Conservation (phyloP, 2,329 filamentous ascomycete genomes). For the Penicillium sp. region DNA sequence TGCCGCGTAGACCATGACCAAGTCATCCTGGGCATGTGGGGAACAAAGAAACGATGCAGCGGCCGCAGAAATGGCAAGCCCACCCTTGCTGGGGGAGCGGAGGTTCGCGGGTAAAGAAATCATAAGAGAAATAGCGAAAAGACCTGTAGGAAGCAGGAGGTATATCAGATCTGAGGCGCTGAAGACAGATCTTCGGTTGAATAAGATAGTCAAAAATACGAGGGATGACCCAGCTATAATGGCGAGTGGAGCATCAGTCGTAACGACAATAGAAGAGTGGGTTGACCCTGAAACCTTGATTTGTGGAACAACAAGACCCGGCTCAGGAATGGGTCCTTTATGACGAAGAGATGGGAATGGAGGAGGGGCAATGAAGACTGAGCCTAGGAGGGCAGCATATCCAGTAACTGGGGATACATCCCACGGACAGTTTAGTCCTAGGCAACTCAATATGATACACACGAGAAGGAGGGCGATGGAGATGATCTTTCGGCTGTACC, state of each 20-base stretch:
- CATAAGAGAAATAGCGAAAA: conserved; percentile 31
- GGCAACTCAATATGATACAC: conserved; percentile 26
- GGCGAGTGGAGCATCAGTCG: conserved; percentile 30
- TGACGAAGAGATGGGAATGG: conserved; percentile 38
- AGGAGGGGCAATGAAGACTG: conserved; percentile 51
- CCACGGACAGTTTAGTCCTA: conserved; percentile 33
- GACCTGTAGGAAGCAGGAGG: conserved; percentile 22
- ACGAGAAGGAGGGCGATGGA: conserved; percentile 27
- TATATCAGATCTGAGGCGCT: conserved; percentile 24
- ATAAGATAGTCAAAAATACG: conserved; percentile 24
- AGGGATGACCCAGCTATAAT: conserved; percentile 30
- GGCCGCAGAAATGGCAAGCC: conserved; percentile 30
- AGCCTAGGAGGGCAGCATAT: conserved; percentile 48
- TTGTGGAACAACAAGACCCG: conserved; percentile 24
- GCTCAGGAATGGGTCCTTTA: conserved; percentile 20
- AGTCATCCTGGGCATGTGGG: conserved; percentile 28
- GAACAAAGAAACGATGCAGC: conserved; percentile 32
- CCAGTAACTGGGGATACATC: conserved; percentile 45
- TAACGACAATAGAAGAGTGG: conserved; percentile 16
- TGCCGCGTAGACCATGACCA: conserved; percentile 28
- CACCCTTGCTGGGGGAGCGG: conserved; percentile 33
- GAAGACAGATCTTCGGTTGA: conserved; percentile 26
- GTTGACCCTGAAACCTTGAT: conserved; percentile 11
- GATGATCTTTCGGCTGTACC: conserved; percentile 29
- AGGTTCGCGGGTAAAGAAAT: conserved; percentile 26